Base-by-base conservation (phyloP, 768 basidiomycete genomes). In the Calocybe cyanea region DNA sequence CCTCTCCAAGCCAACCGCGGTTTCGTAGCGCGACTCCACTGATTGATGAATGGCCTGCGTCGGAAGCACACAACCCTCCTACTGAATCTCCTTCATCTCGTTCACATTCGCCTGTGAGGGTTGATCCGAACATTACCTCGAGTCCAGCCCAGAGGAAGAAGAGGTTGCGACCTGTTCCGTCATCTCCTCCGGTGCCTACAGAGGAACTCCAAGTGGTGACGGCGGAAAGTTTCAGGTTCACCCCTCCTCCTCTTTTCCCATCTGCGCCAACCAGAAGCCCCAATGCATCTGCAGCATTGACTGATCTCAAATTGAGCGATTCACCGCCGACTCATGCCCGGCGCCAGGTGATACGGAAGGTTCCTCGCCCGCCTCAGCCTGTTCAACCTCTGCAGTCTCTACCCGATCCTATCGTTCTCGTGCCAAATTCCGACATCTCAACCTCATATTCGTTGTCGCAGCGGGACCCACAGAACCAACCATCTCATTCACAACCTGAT, bases 361-460 rank as follows among this genome's bases (percentile, higher is more conserved):
- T 81, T 21, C 72, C 73, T 38, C 69, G 67, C 6, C 75, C 80
- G 7, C 58, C 61, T 3, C 65, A 61, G 47, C 64, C 71, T 18
- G 55, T 55, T 38, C 46, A 35, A 34, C 44, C 48, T n/a, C 34
- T 35, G 57, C 67, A 30, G 57, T 59, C 47, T 41, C 40, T 49
- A 42, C 54, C 56, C 37, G 72, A 68, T 18, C 66, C 58, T 23
- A 67, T 64, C 14, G 66, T 81, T n/a, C 58, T 81, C 18, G 80
- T 70, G 7, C 78, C 79, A 3, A 75, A 80, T 54, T 79, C 80
- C 8, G 79, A 83, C 51, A 68, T 71, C 1, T 80, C 77, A 1
- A 64, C 57, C 25, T 58, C 61, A 8, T 62, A 61, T 24, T 68
- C 66, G 2, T 69, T 69, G 42, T 52, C 60, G 53, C 57, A 61